Conservation (phyloP, 495 filamentous ascomycete genomes). For the Talaromyces thailandensis region DNA sequence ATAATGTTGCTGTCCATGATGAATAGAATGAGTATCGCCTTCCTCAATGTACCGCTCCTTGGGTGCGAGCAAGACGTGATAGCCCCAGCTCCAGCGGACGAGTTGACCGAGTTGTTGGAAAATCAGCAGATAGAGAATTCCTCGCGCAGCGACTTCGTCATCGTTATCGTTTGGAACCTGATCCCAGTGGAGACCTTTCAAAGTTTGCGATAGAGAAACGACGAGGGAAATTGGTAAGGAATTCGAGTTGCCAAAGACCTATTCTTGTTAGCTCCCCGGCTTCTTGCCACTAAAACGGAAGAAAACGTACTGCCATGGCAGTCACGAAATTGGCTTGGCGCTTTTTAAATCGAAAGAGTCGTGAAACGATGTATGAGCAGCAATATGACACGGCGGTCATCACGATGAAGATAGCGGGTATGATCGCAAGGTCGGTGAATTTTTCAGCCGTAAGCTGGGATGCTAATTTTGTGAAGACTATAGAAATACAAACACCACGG, state of each 20-base stretch:
- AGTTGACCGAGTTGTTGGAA: constrained; percentile 97
- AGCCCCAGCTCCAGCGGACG: constrained; percentile 97
- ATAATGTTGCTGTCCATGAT: constrained; percentile 59
- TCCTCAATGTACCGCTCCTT: constrained; percentile 54
- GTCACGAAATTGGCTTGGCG: constrained; percentile 85
- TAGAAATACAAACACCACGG: background rate
- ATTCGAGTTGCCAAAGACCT: constrained; percentile 96
- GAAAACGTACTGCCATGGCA: constrained; percentile 72
- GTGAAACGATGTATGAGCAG: constrained; percentile 59
- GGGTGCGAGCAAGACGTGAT: constrained; percentile 81
- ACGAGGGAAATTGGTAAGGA: constrained; percentile 95
- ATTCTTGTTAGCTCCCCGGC: background rate
- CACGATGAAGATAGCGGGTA: constrained; percentile 84
- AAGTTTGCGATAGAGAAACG: constrained; percentile 82
- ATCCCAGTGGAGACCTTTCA: constrained; percentile 89
- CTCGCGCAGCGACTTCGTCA: constrained; percentile 85
- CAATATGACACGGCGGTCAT: constrained; percentile 78
- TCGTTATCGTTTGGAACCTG: constrained; percentile 86
- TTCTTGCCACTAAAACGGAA: background rate
- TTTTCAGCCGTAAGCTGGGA: constrained; percentile 88
- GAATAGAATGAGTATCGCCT: constrained; percentile 42
- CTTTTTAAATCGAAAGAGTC: constrained; percentile 70
- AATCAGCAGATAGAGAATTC: constrained; percentile 90
- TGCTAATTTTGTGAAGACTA: constrained; percentile 97
- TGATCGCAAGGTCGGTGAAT: constrained; percentile 80